A percentile compares a stretch with the other conserved stretches of the same genome.
Conservation (phyloP, 345 rosid genomes). For the Brassica nigra region DNA sequence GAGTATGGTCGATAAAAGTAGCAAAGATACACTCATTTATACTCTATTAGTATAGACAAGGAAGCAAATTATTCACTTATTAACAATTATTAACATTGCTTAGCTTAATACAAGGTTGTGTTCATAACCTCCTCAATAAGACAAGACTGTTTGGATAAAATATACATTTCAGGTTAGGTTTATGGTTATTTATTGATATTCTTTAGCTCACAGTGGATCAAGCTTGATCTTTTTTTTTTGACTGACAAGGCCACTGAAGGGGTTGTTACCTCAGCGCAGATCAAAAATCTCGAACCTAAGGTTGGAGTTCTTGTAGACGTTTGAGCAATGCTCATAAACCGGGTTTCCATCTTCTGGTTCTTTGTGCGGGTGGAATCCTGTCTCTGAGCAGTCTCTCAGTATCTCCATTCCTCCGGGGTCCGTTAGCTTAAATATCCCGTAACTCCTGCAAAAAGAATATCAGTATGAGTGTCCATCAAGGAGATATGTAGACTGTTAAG, state of each 20-base stretch:
- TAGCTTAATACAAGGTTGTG: conserved; percentile 6
- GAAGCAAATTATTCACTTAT: not conserved
- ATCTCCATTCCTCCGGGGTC: conserved; percentile 78
- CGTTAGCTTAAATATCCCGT: conserved; percentile 72
- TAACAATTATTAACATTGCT: not conserved
- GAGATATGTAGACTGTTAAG: not conserved
- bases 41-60: not conserved
- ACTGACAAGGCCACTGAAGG: conserved; percentile 12
- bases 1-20: not conserved
- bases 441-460: conserved; percentile 47
- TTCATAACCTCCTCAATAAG: conserved; percentile 1
- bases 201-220: conserved; percentile 8
- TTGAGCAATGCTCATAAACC: conserved; percentile 69
- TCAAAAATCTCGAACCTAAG: conserved; percentile 89
- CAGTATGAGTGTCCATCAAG: not conserved
- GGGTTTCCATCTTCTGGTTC: conserved; percentile 75
- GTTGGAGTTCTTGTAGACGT: conserved; percentile 80
- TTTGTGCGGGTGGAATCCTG: conserved; percentile 73
- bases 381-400: conserved; percentile 64
- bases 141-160: not conserved
- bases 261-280: conserved; percentile 54
- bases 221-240: conserved; percentile 16
- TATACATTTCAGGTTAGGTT: conserved; percentile 2
- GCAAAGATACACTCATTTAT: not conserved
- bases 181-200: conserved; percentile 13